Evolutionary conservation across 2,329 filamentous ascomycete species (phyloP).

Genomic region (Mariannaea sp.): DNA sequence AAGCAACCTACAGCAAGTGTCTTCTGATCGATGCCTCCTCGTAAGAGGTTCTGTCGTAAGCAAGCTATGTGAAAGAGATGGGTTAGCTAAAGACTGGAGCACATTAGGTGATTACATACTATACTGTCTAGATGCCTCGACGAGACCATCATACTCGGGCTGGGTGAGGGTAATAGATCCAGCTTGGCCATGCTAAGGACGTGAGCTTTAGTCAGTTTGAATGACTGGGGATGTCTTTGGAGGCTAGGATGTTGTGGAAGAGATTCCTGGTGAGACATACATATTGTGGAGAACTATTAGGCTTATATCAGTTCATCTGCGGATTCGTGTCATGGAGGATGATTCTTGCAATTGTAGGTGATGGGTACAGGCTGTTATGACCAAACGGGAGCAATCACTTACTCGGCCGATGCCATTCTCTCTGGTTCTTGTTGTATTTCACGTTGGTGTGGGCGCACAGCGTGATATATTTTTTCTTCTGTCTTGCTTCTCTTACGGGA

Average conservation of each 20-base stretch:
- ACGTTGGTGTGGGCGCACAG: too few relatives aligned
- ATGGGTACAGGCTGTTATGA: constrained; percentile 21
- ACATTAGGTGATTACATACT: constrained; percentile 50
- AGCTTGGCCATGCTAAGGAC: constrained; percentile 6
- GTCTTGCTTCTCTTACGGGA: too few relatives aligned
- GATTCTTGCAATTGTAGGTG: constrained; percentile 20
- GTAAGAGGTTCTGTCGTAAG: constrained; percentile 51
- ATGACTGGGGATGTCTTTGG: neutral
- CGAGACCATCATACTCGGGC: constrained; percentile 64
- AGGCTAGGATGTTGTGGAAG: neutral
- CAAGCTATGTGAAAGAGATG: constrained; percentile 22
- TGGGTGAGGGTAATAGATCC: constrained; percentile 58
- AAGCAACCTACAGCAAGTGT: constrained; percentile 51
- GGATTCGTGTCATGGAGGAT: too few relatives aligned
- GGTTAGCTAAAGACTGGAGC: constrained; percentile 4
- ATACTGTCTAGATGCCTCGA: constrained; percentile 58
- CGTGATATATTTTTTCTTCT: too few relatives aligned
- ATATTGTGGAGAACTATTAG: too few relatives aligned
- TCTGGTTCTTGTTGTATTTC: too few relatives aligned
- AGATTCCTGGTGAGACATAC: constrained; percentile 4
- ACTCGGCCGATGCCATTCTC: too few relatives aligned
- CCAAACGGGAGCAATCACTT: too few relatives aligned
- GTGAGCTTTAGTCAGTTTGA: constrained; percentile 1
- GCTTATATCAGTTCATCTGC: too few relatives aligned
- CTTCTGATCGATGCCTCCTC: constrained; percentile 53